These are phyloP conservation scores for Alternaria gansuensis DNA, from an alignment of 2,329 filamentous ascomycete species.

Conservation along the genomic window DNA sequence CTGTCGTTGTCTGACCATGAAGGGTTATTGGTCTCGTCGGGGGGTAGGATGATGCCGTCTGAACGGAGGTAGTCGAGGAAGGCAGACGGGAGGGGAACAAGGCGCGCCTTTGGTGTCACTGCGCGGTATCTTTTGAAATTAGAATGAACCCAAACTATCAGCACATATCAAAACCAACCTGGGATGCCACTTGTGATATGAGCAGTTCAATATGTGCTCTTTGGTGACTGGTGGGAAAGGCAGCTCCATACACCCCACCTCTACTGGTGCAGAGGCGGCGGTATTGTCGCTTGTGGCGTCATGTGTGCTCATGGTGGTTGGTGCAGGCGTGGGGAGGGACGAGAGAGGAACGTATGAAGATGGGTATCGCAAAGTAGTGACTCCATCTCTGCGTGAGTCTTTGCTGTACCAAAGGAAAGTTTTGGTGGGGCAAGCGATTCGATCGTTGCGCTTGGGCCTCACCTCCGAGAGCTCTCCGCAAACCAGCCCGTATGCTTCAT, in stretches of 20 bases:
- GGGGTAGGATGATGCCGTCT: slow-evolving; percentile 89
- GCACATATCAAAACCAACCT: slow-evolving; percentile 58
- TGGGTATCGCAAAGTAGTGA: slow-evolving; percentile 16
- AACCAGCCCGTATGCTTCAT: slow-evolving; percentile 7
- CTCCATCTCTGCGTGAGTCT: slow-evolving; percentile 42
- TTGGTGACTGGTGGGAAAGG: slow-evolving; percentile 85
- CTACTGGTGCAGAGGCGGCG: slow-evolving; percentile 13
- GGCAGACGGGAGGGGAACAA: slow-evolving; percentile 76
- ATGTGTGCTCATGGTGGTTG: slow-evolving; percentile 36
- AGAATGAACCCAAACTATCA: not conserved
- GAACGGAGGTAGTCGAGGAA: slow-evolving; percentile 89
- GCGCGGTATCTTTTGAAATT: slow-evolving; percentile 71
- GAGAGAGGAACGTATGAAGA: not conserved
- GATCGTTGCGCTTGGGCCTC: slow-evolving; percentile 30
- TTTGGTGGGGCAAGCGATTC: slow-evolving; percentile 40
- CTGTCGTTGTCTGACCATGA: slow-evolving; percentile 61
- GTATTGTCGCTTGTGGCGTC: slow-evolving; percentile 4
- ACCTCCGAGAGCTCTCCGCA: slow-evolving; percentile 40
- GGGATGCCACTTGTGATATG: slow-evolving; percentile 91
- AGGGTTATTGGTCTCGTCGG: slow-evolving; percentile 64
- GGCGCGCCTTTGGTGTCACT: slow-evolving; percentile 83
- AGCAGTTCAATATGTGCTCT: slow-evolving; percentile 91
- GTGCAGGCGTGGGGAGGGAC: not conserved
- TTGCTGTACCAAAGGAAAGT: slow-evolving; percentile 29
- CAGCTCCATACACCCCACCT: slow-evolving; percentile 52